phyloP scores from a whole-genome alignment of 768 basidiomycete species.

The Lactarius hatsudake region DNA sequence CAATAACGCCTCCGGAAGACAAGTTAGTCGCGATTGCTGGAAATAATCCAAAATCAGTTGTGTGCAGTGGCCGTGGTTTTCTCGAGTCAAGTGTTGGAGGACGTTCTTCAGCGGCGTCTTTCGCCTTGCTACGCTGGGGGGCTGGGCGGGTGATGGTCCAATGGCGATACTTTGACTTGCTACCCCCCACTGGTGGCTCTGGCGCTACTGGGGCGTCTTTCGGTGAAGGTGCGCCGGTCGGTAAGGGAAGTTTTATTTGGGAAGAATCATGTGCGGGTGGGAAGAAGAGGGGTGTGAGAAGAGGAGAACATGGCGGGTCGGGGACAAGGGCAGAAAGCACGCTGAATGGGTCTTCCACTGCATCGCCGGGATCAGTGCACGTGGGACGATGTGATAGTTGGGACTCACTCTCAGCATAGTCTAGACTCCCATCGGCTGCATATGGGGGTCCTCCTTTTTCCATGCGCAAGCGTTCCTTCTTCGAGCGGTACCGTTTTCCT shows the following conservation, averaged over 20 bases:
- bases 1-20: conserved; percentile 28
- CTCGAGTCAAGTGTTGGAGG: conserved; percentile 44
- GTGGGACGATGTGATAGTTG: conserved; percentile 14
- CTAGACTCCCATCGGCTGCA: conserved; percentile 72
- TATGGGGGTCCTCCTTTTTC: conserved; percentile 74
- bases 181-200: conserved; percentile 7
- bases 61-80: conserved; percentile 49
- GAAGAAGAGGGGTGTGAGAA: conserved; percentile 54
- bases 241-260: conserved; percentile 30
- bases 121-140: conserved; percentile 46
- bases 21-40: conserved; percentile 41
- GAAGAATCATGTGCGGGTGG: conserved; percentile 30
- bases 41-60: conserved; percentile 62
- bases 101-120: conserved; percentile 47
- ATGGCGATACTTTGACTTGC: conserved; percentile 46
- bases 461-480: conserved; percentile 75
- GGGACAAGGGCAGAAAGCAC: conserved; percentile 61
- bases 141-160: conserved; percentile 60
- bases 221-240: conserved; percentile 33
- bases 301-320: conserved; percentile 53
- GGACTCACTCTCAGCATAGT: conserved; percentile 64
- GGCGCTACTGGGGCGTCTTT: conserved; percentile 29
- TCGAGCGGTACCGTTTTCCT: conserved; percentile 79
- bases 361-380: conserved; percentile 7
- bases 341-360: conserved; percentile 80